These are phyloP conservation scores for Capronia epimyces DNA, from an alignment of 2,329 filamentous ascomycete genomes.

Conservation along the genomic window DNA sequence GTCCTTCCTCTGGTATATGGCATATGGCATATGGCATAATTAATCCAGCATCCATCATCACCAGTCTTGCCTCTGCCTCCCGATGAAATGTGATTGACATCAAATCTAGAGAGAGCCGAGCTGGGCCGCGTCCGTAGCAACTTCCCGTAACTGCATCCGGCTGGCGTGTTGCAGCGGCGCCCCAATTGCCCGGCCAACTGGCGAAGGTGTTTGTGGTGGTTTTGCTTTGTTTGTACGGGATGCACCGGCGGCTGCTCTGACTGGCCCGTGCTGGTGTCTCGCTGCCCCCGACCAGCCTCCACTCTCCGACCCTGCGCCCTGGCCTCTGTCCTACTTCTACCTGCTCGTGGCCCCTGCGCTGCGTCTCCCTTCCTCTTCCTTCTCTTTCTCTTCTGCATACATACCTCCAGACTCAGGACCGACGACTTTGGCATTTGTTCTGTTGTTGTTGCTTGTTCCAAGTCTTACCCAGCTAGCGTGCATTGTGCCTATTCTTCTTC, in stretches of 20 bases:
- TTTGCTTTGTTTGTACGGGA: slow-evolving; percentile 3
- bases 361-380: slow-evolving; percentile 4
- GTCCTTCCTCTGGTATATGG: too few species aligned
- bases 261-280: not conserved
- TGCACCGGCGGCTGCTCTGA: not conserved
- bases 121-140: not conserved
- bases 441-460: not conserved
- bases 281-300: not conserved
- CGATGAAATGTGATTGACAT: too few species aligned
- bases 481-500: not conserved
- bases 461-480: slow-evolving; percentile 9
- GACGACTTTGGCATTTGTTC: not conserved
- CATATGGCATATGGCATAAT: too few species aligned
- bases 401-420: not conserved
- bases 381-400: not conserved
- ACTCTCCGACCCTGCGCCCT: not conserved
- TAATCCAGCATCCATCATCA: too few species aligned
- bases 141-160: not conserved
- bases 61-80: too few species aligned
- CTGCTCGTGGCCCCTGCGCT: not conserved
- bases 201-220: slow-evolving; percentile 2
- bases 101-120: not conserved
- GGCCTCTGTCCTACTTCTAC: slow-evolving; percentile 2
- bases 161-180: slow-evolving; percentile 1
- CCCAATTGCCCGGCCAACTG: slow-evolving; percentile 3